These are phyloP conservation scores for Aspergillus terreus DNA, from an alignment of 2,329 filamentous ascomycete species.

Conservation along the genomic window DNA sequence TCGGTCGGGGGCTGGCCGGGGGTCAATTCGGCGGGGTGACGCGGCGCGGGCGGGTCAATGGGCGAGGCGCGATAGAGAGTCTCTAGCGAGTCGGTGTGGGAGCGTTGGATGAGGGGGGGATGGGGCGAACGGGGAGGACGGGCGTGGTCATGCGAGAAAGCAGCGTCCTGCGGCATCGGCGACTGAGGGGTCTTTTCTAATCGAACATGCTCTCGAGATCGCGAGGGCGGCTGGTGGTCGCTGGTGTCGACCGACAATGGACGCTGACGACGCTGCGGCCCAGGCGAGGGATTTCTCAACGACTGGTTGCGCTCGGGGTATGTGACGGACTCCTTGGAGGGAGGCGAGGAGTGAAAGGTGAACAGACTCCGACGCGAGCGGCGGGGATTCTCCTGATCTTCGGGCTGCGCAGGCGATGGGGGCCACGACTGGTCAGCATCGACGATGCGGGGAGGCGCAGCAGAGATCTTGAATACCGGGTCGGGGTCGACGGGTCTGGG, in stretches of 20 bases:
- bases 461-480: slow-evolving; percentile 2
- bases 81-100: slow-evolving; percentile 26
- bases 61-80: slow-evolving; percentile 18
- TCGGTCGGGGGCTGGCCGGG: slow-evolving; percentile 11
- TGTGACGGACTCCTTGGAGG: slow-evolving; percentile 22
- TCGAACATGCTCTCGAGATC: slow-evolving; percentile 18
- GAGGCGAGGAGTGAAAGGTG: slow-evolving; percentile 16
- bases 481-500: slow-evolving; percentile 7
- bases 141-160: slow-evolving; percentile 11
- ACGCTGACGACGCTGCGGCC: slow-evolving; percentile 3
- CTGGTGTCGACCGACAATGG: slow-evolving; percentile 12
- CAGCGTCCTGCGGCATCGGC: slow-evolving; percentile 18
- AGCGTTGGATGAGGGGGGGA: slow-evolving; percentile 19
- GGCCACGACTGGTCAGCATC: slow-evolving; percentile 24
- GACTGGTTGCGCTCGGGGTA: slow-evolving; percentile 7
- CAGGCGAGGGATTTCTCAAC: slow-evolving; percentile 6
- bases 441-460: slow-evolving; percentile 14
- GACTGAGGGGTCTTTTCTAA: slow-evolving; percentile 13
- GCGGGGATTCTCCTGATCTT: slow-evolving; percentile 19
- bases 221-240: slow-evolving; percentile 5
- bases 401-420: slow-evolving; percentile 6
- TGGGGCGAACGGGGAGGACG: slow-evolving; percentile 14
- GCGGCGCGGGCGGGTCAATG: slow-evolving; percentile 14
- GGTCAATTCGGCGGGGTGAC: slow-evolving; percentile 12
- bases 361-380: slow-evolving; percentile 21